Evolutionary conservation across 768 basidiomycete species (phyloP).

Genomic region (Tricholoma hemisulphureum): DNA sequence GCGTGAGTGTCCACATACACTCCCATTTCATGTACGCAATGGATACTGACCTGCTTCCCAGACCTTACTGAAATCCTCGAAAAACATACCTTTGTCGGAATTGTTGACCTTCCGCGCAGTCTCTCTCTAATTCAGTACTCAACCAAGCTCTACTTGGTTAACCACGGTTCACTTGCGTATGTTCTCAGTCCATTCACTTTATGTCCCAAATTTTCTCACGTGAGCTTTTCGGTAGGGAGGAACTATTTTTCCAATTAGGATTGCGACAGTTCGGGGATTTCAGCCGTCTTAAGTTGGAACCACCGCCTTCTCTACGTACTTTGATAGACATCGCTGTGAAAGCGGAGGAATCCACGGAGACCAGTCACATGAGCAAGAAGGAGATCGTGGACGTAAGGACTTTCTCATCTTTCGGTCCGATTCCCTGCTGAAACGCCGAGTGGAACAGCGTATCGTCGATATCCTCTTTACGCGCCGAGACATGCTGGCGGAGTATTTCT

Average conservation of each 20-base stretch:
- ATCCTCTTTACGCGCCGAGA: conserved; percentile 60
- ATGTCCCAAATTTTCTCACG: neutral
- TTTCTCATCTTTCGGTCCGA: neutral
- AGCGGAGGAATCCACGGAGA: conserved; percentile 56
- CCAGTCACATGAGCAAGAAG: conserved; percentile 52
- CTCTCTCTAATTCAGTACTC: conserved; percentile 83
- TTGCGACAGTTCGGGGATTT: conserved; percentile 89
- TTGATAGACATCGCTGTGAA: conserved; percentile 80
- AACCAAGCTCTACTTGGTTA: conserved; percentile 87
- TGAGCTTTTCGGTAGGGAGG: conserved; percentile 56
- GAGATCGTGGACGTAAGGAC: conserved; percentile 71
- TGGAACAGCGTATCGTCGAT: conserved; percentile 57
- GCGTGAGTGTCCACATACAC: conserved; percentile 43
- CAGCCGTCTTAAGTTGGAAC: conserved; percentile 74
- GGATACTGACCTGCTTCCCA: conserved; percentile 29
- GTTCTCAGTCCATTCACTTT: conserved; percentile 28
- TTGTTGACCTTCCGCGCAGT: conserved; percentile 73
- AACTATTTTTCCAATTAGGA: conserved; percentile 92
- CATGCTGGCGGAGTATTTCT: conserved; percentile 94
- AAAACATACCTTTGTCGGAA: conserved; percentile 89
- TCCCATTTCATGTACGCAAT: neutral
- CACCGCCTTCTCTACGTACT: conserved; percentile 68
- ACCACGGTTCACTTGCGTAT: conserved; percentile 81
- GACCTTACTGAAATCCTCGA: conserved; percentile 81
- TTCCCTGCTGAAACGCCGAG: neutral